These are phyloP conservation scores for Sherardia arvensis DNA, from an alignment of 257 asterid genomes.

Conservation along the genomic window DNA sequence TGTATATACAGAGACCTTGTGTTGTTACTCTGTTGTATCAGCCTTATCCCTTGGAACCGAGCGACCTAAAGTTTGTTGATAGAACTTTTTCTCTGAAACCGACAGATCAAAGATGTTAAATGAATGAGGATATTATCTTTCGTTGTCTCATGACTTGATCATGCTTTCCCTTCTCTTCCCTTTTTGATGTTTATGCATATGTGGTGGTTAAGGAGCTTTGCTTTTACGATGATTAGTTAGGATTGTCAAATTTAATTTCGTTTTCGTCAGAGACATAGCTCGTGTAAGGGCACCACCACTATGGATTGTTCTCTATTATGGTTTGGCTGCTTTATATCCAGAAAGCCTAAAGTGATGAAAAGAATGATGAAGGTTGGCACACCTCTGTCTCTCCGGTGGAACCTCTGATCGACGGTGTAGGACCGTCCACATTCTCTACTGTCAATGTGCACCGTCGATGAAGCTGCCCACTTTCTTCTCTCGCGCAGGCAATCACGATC, in stretches of 20 bases:
- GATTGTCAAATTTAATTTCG: not conserved
- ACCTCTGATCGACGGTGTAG: conserved; percentile 2
- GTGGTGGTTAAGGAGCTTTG: conserved; percentile 14
- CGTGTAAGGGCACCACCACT: conserved; percentile 26
- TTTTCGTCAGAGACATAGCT: conserved; percentile 20
- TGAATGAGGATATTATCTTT: not conserved
- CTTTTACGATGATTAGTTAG: not conserved
- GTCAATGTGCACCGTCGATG: conserved; percentile 6
- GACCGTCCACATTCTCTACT: not conserved
- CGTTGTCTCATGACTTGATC: not conserved
- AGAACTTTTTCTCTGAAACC: not conserved
- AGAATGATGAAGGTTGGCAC: conserved; percentile 28
- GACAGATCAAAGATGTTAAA: not conserved
- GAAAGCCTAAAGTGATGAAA: conserved; percentile 18
- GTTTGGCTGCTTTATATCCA: conserved; percentile 18
- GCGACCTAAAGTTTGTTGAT: not conserved
- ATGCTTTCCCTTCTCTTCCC: not conserved
- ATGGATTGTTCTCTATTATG: conserved; percentile 10
- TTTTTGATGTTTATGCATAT: not conserved
- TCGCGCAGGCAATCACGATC: not conserved
- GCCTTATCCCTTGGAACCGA: not conserved
- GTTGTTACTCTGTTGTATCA: not conserved
- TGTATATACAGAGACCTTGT: not conserved
- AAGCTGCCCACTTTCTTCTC: not conserved
- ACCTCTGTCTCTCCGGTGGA: conserved; percentile 25